Evolutionary conservation across 2,329 filamentous ascomycete genomes (phyloP).

Genomic region (Thielaviopsis euricoi): DNA sequence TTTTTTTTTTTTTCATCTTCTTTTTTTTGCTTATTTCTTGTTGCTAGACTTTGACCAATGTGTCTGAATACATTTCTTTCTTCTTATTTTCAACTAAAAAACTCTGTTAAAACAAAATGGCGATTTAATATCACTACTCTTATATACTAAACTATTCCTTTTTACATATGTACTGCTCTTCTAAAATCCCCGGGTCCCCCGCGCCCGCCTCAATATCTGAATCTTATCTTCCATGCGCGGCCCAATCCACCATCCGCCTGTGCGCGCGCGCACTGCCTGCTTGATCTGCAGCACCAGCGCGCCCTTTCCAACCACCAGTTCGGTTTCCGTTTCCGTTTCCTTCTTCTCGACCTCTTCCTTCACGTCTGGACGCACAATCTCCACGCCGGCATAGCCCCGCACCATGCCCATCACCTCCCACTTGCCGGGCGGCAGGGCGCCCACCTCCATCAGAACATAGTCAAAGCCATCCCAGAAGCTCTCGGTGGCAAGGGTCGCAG

Average conservation of each 20-base stretch:
- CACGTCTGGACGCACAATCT: slow-evolving; percentile 40
- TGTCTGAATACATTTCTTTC: background rate
- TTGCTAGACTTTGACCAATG: background rate
- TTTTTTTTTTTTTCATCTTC: background rate
- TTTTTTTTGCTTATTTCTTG: background rate
- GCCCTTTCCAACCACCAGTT: slow-evolving; percentile 29
- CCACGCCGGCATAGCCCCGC: slow-evolving; percentile 40
- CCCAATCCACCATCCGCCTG: slow-evolving; percentile 49
- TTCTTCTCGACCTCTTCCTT: slow-evolving; percentile 18
- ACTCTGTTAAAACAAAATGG: no score
- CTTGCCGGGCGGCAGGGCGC: slow-evolving; percentile 27
- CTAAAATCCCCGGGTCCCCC: slow-evolving; percentile 6
- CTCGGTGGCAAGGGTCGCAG: slow-evolving; percentile 25
- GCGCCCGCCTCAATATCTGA: slow-evolving; percentile 4
- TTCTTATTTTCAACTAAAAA: no score
- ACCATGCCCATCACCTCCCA: slow-evolving; percentile 43
- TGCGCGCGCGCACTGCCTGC: slow-evolving; percentile 26
- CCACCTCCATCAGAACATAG: slow-evolving; percentile 42
- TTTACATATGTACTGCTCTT: background rate
- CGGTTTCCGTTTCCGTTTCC: slow-evolving; percentile 6
- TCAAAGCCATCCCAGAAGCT: slow-evolving; percentile 48
- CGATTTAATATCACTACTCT: no score
- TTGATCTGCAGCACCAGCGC: slow-evolving; percentile 23
- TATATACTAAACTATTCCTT: no score
- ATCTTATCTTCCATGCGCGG: slow-evolving; percentile 42